These are phyloP conservation scores for Annulohypoxylon truncatum DNA, from an alignment of 2,329 filamentous ascomycete species.

Conservation along the genomic window DNA sequence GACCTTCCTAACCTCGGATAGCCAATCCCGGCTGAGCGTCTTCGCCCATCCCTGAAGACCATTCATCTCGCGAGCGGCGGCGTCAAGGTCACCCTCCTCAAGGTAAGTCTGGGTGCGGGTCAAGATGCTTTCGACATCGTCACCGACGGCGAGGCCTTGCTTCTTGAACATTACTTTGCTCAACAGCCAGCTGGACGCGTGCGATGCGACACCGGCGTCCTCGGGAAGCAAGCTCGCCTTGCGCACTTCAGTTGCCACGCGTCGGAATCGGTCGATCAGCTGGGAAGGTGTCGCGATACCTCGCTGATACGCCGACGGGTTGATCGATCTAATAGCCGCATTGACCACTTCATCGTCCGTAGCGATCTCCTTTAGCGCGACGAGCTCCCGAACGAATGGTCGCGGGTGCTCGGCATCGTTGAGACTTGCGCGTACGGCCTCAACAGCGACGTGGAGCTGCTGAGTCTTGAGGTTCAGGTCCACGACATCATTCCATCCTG, in stretches of 20 bases:
- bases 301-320: conserved; percentile 91
- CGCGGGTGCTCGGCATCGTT: conserved; percentile 78
- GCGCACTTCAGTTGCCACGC: conserved; percentile 89
- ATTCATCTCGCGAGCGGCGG: conserved; percentile 95
- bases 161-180: conserved; percentile 98
- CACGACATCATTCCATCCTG: conserved; percentile 90
- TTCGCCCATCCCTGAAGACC: conserved; percentile 92
- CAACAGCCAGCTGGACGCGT: conserved; percentile 88
- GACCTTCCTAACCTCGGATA: conserved; percentile 88
- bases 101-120: conserved; percentile 88
- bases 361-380: conserved; percentile 93
- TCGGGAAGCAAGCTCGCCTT: conserved; percentile 94
- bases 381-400: conserved; percentile 92
- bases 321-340: conserved; percentile 96
- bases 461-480: conserved; percentile 93
- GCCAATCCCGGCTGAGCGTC: conserved; percentile 93
- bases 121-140: conserved; percentile 94
- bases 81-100: conserved; percentile 93
- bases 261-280: conserved; percentile 94
- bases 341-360: conserved; percentile 86
- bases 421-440: conserved; percentile 87
- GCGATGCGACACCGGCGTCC: conserved; percentile 92
- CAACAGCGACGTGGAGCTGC: conserved; percentile 94
- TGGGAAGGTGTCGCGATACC: conserved; percentile 86
- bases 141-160: conserved; percentile 81